Percentiles rank a stretch among this genome's conserved stretches.
These are phyloP conservation scores for Saccharomyces hybrid DNA, from an alignment of 1,139 yeast genomes.

Conservation along the genomic window DNA sequence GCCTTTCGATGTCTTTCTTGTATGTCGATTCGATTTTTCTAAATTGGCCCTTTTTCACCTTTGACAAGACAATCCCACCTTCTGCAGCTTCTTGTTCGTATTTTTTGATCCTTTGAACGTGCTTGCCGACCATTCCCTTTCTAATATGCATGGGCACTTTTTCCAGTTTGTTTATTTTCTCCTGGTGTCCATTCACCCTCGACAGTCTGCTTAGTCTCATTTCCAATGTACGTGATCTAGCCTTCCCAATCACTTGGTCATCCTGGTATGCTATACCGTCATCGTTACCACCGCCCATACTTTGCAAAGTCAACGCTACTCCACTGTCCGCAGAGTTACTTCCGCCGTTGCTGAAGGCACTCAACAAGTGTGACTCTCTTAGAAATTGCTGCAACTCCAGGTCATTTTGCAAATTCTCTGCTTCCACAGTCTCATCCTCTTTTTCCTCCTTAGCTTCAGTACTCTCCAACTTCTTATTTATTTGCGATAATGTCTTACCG, in stretches of 20 bases:
- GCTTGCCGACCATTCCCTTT: conserved; percentile 66
- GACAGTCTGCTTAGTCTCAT: conserved; percentile 56
- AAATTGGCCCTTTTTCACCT: conserved; percentile 55
- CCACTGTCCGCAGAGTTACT: conserved; percentile 48
- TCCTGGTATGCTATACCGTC: conserved; percentile 32
- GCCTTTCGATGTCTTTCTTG: conserved; percentile 42
- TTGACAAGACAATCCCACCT: conserved; percentile 77
- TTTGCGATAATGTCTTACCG: conserved; percentile 31
- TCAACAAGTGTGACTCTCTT: conserved; percentile 76
- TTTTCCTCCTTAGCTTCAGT: conserved; percentile 9
- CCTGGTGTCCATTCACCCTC: conserved; percentile 40
- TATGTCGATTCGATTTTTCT: conserved; percentile 47
- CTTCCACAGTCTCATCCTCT: conserved; percentile 31
- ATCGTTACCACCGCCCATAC: conserved; percentile 31
- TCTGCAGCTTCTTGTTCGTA: conserved; percentile 74
- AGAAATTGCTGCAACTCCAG: conserved; percentile 74
- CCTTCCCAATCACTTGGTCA: conserved; percentile 72
- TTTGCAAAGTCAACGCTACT: conserved; percentile 65
- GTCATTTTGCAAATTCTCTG: conserved; percentile 64
- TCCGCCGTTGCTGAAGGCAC: conserved; percentile 36
- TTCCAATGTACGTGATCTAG: conserved; percentile 66
- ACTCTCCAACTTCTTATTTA: conserved; percentile 8
- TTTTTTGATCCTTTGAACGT: conserved; percentile 45
- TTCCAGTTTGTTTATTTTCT: conserved; percentile 41
- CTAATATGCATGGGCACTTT: conserved; percentile 85